A percentile compares a stretch with the other conserved stretches of the same genome.
Conservation (phyloP, 345 rosid genomes). For the Gossypium herbaceum region DNA sequence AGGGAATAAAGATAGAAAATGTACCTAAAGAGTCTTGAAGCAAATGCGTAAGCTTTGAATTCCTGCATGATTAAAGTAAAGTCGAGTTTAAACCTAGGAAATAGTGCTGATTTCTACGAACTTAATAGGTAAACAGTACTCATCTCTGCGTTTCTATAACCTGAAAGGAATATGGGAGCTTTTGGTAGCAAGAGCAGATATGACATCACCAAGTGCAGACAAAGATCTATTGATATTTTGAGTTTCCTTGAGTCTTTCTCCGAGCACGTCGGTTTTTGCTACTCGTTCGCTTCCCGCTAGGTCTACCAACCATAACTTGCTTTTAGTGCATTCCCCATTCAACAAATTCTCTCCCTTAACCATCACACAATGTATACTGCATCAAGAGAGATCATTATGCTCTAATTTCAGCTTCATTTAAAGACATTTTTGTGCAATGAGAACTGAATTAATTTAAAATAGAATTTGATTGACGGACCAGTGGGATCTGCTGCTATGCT, state of each 20-base stretch:
- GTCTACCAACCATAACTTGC: conserved; percentile 96
- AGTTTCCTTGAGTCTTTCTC: conserved; percentile 93
- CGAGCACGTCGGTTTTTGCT: conserved; percentile 91
- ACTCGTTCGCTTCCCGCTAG: conserved; percentile 99
- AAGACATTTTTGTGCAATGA: neutral
- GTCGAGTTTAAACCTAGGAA: neutral
- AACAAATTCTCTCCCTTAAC: conserved; percentile 81
- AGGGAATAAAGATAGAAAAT: neutral
- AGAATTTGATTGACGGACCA: conserved; percentile 44
- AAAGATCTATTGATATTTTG: conserved; percentile 92
- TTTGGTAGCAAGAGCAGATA: conserved; percentile 88
- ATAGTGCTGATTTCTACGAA: neutral
- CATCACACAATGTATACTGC: conserved; percentile 89
- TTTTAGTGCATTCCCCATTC: conserved; percentile 81
- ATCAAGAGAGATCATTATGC: conserved; percentile 5
- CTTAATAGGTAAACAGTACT: neutral
- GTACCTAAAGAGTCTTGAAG: conserved; percentile 96
- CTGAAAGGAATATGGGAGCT: conserved; percentile 93
- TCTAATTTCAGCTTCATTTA: conserved; percentile 10
- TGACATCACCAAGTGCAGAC: conserved; percentile 98
- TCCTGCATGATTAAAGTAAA: conserved; percentile 47
- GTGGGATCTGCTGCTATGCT: conserved; percentile 96
- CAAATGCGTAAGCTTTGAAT: conserved; percentile 95
- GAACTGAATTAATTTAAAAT: neutral
- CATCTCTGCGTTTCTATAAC: conserved; percentile 25